These are phyloP conservation scores for Euphorbia peplus DNA, from an alignment of 345 rosid genomes.

Conservation along the genomic window DNA sequence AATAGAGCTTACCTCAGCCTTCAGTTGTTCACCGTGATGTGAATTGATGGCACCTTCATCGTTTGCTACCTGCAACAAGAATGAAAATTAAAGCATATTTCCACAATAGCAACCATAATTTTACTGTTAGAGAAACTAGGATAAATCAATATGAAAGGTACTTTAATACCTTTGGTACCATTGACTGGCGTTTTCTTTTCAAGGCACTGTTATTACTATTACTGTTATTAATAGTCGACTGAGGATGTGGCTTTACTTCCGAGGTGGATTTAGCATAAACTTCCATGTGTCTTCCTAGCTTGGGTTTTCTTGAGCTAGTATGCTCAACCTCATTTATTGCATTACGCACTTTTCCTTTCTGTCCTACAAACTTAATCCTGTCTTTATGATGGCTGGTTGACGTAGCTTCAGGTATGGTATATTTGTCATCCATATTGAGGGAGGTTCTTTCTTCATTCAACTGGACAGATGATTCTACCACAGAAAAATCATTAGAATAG, in stretches of 20 bases:
- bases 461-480: constrained; percentile 61
- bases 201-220: constrained; percentile 23
- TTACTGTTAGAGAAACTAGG: neutral
- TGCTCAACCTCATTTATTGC: constrained; percentile 38
- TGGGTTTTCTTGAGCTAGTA: constrained; percentile 42
- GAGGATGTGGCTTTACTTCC: constrained; percentile 39
- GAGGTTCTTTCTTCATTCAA: constrained; percentile 59
- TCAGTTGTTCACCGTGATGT: constrained; percentile 31
- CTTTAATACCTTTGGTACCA: constrained; percentile 37
- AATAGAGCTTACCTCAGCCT: constrained; percentile 45
- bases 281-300: constrained; percentile 43
- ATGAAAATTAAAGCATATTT: constrained; percentile 7
- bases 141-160: neutral
- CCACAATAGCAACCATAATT: constrained; percentile 2
- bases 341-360: constrained; percentile 39
- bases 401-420: constrained; percentile 49
- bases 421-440: constrained; percentile 47
- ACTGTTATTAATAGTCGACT: constrained; percentile 14
- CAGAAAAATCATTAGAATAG: neutral
- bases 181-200: constrained; percentile 55
- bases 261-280: constrained; percentile 33
- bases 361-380: constrained; percentile 37
- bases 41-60: constrained; percentile 39
- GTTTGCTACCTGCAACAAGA: constrained; percentile 44
- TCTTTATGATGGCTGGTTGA: constrained; percentile 40